Percentiles rank a stretch among this genome's conserved stretches.
phyloP scores from a whole-genome alignment of 1,284 basidiomycete species.

The Ganoderma sinense region DNA sequence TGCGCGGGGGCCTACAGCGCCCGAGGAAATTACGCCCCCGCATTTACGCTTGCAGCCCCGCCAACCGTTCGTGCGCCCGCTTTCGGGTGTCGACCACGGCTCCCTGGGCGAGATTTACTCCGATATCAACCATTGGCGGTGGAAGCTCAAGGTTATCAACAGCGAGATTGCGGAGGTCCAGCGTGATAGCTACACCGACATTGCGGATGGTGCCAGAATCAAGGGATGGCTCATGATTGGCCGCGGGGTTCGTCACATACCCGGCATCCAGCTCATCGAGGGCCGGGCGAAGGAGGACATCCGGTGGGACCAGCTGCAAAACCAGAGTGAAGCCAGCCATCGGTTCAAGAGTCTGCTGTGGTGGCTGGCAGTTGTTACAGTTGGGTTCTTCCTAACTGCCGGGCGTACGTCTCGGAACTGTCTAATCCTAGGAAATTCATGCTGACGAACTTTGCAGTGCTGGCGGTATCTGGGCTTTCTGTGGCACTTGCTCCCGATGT shows the following conservation, averaged over 20 bases:
- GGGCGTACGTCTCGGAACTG: constrained; percentile 58
- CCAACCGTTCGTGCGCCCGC: constrained; percentile 75
- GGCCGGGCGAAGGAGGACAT: constrained; percentile 84
- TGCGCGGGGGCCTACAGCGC: constrained; percentile 24
- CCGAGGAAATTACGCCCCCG: constrained; percentile 58
- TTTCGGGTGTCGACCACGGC: constrained; percentile 71
- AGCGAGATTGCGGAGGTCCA: constrained; percentile 72
- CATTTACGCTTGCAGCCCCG: constrained; percentile 73
- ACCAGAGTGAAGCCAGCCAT: constrained; percentile 55
- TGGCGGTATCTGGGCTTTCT: constrained; percentile 72
- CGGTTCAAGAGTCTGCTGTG: constrained; percentile 53
- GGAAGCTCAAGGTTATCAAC: constrained; percentile 76
- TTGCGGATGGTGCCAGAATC: constrained; percentile 70
- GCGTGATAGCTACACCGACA: constrained; percentile 67
- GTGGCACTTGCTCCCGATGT: constrained; percentile 75
- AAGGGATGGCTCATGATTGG: constrained; percentile 84
- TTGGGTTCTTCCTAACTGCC: constrained; percentile 60
- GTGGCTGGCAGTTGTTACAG: constrained; percentile 61
- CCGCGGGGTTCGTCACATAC: constrained; percentile 68
- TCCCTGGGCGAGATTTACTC: constrained; percentile 69
- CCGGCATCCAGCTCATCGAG: constrained; percentile 72
- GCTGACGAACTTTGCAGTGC: constrained; percentile 53
- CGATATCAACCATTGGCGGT: constrained; percentile 74
- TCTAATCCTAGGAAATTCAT: background rate
- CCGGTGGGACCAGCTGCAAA: constrained; percentile 78